A percentile compares a stretch with the other conserved stretches of the same genome.
These are phyloP conservation scores for Vigna radiata DNA, from an alignment of 306 rosid genomes.

Conservation along the genomic window DNA sequence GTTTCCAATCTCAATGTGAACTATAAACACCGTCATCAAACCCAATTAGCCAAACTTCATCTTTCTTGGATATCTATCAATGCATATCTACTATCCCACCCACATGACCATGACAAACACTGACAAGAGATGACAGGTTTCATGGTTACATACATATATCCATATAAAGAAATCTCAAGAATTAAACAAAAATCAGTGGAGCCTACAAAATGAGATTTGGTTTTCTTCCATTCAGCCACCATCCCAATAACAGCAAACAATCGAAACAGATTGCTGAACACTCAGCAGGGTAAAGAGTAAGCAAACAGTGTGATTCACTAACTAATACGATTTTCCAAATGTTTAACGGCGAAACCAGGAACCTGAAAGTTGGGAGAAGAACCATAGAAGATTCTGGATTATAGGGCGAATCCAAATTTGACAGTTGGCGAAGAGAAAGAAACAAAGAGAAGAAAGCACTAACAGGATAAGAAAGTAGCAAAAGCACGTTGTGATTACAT, in stretches of 20 bases:
- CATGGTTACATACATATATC: too few relatives aligned
- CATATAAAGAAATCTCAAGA: background rate
- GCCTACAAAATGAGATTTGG: background rate
- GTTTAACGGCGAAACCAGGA: background rate
- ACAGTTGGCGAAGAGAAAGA: too few relatives aligned
- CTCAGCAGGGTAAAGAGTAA: background rate
- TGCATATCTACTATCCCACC: background rate
- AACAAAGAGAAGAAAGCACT: background rate
- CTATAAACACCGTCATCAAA: background rate
- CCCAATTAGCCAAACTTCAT: background rate
- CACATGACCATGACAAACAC: background rate
- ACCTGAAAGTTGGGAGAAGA: background rate
- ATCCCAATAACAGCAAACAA: background rate
- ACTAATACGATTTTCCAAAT: slow-evolving; percentile 4
- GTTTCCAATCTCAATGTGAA: background rate
- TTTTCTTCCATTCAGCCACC: background rate
- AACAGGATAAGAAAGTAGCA: background rate
- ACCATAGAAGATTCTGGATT: background rate
- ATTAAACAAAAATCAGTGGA: background rate
- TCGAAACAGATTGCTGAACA: background rate
- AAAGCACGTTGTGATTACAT: background rate
- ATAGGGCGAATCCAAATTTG: slow-evolving; percentile 3
- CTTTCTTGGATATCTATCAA: background rate
- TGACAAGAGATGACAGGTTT: background rate
- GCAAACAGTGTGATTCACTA: background rate